phyloP scores from a whole-genome alignment of 306 rosid genomes.

The Cucurbita moschata region DNA sequence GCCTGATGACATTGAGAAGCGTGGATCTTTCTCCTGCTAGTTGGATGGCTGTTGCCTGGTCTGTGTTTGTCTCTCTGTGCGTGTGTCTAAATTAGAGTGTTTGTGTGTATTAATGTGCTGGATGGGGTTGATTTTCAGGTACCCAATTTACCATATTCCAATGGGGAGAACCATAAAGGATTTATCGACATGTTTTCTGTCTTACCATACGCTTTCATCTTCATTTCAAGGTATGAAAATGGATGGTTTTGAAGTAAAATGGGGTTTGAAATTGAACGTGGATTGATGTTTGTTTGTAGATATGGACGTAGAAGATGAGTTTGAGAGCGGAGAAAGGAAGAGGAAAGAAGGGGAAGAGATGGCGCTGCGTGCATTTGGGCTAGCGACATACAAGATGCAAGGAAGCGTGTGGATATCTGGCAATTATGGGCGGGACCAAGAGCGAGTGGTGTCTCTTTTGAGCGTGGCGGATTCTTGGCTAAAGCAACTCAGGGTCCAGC shows the following conservation, averaged over 20 bases:
- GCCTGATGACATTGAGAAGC: slow-evolving; percentile 78
- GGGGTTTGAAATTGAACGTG: not conserved
- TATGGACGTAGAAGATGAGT: slow-evolving; percentile 36
- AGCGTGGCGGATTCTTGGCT: slow-evolving; percentile 95
- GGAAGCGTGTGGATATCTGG: slow-evolving; percentile 75
- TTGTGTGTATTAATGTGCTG: not conserved
- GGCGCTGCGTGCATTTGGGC: slow-evolving; percentile 61
- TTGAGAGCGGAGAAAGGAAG: slow-evolving; percentile 20
- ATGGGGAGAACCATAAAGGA: slow-evolving; percentile 93
- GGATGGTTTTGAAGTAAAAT: not conserved
- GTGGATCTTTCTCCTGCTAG: slow-evolving; percentile 98
- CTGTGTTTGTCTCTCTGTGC: slow-evolving; percentile 11
- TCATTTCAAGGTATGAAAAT: slow-evolving; percentile 66
- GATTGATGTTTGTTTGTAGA: slow-evolving; percentile 19
- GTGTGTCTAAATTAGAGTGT: not conserved
- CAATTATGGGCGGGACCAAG: slow-evolving; percentile 75
- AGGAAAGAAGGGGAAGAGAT: slow-evolving; percentile 57
- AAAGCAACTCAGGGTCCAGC: slow-evolving; percentile 85
- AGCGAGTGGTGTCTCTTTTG: slow-evolving; percentile 44
- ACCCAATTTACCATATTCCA: slow-evolving; percentile 95
- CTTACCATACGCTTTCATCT: slow-evolving; percentile 93
- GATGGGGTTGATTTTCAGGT: slow-evolving; percentile 33
- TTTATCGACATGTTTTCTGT: slow-evolving; percentile 76
- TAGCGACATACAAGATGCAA: slow-evolving; percentile 94
- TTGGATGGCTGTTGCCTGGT: slow-evolving; percentile 98